phyloP scores from a whole-genome alignment of 371 early-diverging fungal genomes.

The Apophysomyces ossiformis region DNA sequence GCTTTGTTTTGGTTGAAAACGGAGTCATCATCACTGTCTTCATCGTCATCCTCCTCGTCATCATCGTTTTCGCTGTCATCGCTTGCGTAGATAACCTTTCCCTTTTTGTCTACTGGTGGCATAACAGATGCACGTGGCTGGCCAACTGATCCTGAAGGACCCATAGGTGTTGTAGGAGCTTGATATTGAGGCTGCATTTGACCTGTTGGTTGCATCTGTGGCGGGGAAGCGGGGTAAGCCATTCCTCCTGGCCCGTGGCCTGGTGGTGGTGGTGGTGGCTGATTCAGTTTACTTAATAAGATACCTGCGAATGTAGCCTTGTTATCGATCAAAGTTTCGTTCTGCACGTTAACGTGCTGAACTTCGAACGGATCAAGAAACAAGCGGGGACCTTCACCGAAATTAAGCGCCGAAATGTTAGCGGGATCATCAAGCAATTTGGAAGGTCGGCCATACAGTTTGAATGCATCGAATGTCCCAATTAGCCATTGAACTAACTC shows the following conservation, averaged over 20 bases:
- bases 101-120: slow-evolving; percentile 16
- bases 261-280: background rate
- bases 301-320: slow-evolving; percentile 33
- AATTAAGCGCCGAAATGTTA: slow-evolving; percentile 39
- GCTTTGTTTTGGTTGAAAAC: slow-evolving; percentile 18
- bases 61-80: slow-evolving; percentile 43
- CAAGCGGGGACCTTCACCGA: slow-evolving; percentile 38
- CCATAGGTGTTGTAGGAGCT: slow-evolving; percentile 18
- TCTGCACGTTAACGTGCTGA: slow-evolving; percentile 25
- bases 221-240: background rate
- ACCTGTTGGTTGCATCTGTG: background rate
- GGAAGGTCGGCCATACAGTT: slow-evolving; percentile 55
- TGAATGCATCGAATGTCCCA: slow-evolving; percentile 52
- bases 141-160: slow-evolving; percentile 14
- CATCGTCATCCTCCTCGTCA: slow-evolving; percentile 35
- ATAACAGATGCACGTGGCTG: slow-evolving; percentile 17
- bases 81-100: slow-evolving; percentile 42
- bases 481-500: slow-evolving; percentile 55
- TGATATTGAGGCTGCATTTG: slow-evolving; percentile 3
- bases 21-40: slow-evolving; percentile 30
- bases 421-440: slow-evolving; percentile 34
- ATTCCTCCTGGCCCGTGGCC: slow-evolving; percentile 1
- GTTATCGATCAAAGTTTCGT: slow-evolving; percentile 28
- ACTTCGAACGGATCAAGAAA: slow-evolving; percentile 43
- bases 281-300: slow-evolving; percentile 24